phyloP scores from a whole-genome alignment of 1,284 basidiomycete species.

The Malassezia sympodialis region DNA sequence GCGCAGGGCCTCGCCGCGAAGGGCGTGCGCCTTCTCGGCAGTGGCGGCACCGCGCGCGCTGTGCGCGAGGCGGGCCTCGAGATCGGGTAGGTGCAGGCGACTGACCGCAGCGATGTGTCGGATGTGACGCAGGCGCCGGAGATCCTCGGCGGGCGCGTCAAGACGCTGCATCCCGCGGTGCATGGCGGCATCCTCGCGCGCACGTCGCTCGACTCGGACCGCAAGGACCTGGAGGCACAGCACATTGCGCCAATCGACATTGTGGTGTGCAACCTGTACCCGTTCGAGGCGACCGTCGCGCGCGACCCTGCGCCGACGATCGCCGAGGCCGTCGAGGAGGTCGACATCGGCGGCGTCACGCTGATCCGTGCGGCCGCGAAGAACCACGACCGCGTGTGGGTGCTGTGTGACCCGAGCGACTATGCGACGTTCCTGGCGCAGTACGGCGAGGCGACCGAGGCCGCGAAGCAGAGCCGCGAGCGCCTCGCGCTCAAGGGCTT shows the following conservation, averaged over 20 bases:
- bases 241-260: constrained; percentile 42
- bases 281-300: constrained; percentile 73
- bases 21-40: constrained; percentile 81
- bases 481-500: constrained; percentile 93
- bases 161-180: constrained; percentile 97
- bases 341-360: constrained; percentile 97
- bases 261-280: constrained; percentile 88
- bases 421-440: constrained; percentile 72
- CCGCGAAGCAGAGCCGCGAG: constrained; percentile 60
- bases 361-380: constrained; percentile 95
- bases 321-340: constrained; percentile 87
- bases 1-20: constrained; percentile 69
- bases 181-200: constrained; percentile 64
- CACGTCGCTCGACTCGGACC: constrained; percentile 38
- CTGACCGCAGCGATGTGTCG: constrained; percentile 70
- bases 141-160: constrained; percentile 96
- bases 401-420: constrained; percentile 88
- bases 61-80: constrained; percentile 85
- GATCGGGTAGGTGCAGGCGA: constrained; percentile 62
- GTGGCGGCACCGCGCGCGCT: constrained; percentile 93
- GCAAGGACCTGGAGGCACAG: constrained; percentile 35
- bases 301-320: constrained; percentile 78
- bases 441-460: constrained; percentile 50
- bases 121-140: constrained; percentile 98
- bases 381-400: constrained; percentile 66